A percentile compares a stretch with the other conserved stretches of the same genome.
These are phyloP conservation scores for Solanum sejunctum DNA, from an alignment of 257 asterid genomes.

Conservation along the genomic window DNA sequence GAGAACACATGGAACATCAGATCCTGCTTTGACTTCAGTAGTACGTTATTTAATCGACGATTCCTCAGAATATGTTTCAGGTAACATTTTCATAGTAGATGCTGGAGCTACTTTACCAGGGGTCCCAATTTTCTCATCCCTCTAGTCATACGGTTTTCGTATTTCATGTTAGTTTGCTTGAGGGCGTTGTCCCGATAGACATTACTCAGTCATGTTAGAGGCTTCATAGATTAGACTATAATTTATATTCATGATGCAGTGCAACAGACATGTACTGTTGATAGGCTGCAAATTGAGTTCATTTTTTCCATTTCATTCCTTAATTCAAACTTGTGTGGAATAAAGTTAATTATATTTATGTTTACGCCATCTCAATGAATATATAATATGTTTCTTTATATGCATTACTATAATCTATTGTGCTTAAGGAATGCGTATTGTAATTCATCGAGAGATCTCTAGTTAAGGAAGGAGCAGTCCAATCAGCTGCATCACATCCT, in stretches of 20 bases:
- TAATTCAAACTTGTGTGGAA: not conserved
- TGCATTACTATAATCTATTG: no score
- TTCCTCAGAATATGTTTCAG: constrained; percentile 47
- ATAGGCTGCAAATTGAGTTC: not conserved
- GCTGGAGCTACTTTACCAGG: constrained; percentile 56
- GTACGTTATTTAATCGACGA: constrained; percentile 57
- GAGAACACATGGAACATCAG: constrained; percentile 30
- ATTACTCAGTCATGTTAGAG: not conserved
- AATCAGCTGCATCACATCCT: no score
- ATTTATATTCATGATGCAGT: not conserved
- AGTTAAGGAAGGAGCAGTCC: no score
- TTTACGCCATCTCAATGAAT: no score
- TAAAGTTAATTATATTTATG: no score
- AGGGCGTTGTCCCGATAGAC: not conserved
- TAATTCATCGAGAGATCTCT: no score
- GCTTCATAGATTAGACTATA: not conserved
- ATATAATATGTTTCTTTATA: no score
- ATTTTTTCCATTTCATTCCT: not conserved
- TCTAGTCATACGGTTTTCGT: constrained; percentile 10
- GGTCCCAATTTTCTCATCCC: constrained; percentile 56
- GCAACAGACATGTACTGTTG: not conserved
- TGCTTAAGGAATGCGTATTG: no score
- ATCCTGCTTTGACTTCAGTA: constrained; percentile 63
- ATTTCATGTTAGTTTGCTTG: not conserved
- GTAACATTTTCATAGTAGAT: constrained; percentile 46